Evolutionary conservation across 805 yeast species (phyloP).

Genomic region (Hermanozyma aechmeae): DNA sequence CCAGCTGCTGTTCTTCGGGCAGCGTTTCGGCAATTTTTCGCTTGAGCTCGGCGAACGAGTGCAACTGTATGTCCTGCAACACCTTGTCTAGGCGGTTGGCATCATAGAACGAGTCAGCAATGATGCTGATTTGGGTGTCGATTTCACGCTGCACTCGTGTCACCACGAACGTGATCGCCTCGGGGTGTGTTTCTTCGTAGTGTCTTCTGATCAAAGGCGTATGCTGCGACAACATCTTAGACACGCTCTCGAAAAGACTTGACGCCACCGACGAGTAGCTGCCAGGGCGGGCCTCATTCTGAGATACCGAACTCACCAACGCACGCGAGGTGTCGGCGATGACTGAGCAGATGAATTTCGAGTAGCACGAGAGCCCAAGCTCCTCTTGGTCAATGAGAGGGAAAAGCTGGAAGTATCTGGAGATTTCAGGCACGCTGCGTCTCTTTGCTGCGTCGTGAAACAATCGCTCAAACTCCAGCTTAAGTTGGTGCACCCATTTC

Average conservation of each 20-base stretch:
- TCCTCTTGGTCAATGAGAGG: conserved; percentile 73
- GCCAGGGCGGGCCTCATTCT: conserved; percentile 27
- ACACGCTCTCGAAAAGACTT: conserved; percentile 73
- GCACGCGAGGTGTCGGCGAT: conserved; percentile 71
- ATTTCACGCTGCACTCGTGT: conserved; percentile 75
- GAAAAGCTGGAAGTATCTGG: conserved; percentile 75
- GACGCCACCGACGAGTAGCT: conserved; percentile 51
- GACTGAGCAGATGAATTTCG: conserved; percentile 77
- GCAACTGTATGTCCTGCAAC: conserved; percentile 45
- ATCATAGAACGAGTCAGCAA: conserved; percentile 80
- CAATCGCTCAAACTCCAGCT: conserved; percentile 44
- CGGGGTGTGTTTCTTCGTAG: conserved; percentile 45
- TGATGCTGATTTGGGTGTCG: conserved; percentile 86
- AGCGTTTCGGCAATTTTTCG: conserved; percentile 5
- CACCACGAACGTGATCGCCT: conserved; percentile 57
- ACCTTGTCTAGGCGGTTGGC: conserved; percentile 49
- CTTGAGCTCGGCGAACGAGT: conserved; percentile 26
- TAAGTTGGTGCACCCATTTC: conserved; percentile 53
- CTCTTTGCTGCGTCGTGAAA: conserved; percentile 63
- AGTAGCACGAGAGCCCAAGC: conserved; percentile 70
- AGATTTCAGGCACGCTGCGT: conserved; percentile 59
- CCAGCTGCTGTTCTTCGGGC: conserved; percentile 5
- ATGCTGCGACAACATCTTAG: conserved; percentile 80
- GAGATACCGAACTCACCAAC: conserved; percentile 38
- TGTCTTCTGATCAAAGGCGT: conserved; percentile 64